Conservation (phyloP, 1,139 yeast genomes). For the Lodderomyces margitis region DNA sequence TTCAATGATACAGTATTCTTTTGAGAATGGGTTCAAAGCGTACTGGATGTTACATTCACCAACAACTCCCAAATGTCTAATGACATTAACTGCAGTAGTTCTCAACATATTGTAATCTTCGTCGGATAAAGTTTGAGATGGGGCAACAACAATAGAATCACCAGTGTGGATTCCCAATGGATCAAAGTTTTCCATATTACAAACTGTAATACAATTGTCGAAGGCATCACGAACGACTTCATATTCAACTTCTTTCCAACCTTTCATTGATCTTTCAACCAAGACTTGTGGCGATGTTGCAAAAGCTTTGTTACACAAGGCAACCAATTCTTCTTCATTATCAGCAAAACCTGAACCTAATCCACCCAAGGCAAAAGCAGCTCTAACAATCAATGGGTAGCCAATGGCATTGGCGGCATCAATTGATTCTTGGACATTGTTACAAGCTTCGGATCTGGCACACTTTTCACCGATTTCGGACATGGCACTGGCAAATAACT, state of each 20-base stretch:
- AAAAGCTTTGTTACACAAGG: conserved; percentile 85
- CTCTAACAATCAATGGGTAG: conserved; percentile 95
- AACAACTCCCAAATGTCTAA: conserved; percentile 97
- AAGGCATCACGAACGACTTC: conserved; percentile 98
- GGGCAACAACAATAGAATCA: conserved; percentile 98
- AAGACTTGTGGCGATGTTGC: conserved; percentile 95
- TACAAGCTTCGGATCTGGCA: conserved; percentile 89
- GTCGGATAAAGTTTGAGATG: conserved; percentile 95
- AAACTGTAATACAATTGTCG: conserved; percentile 97
- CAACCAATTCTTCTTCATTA: conserved; percentile 78
- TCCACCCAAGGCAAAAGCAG: conserved; percentile 97
- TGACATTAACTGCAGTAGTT: conserved; percentile 95
- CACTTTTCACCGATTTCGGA: conserved; percentile 92
- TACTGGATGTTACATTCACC: conserved; percentile 99
- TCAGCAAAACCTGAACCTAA: conserved; percentile 98
- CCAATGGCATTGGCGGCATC: conserved; percentile 84
- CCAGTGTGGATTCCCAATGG: conserved; percentile 99
- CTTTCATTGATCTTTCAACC: conserved; percentile 96
- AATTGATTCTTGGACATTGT: conserved; percentile 75
- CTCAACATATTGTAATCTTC: conserved; percentile 98
- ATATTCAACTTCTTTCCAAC: conserved; percentile 98
- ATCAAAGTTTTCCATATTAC: conserved; percentile 99
- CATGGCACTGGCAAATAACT: conserved; percentile 91
- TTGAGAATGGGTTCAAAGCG: conserved; percentile 90
- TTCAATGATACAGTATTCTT: conserved; percentile 96